Evolutionary conservation across 2,329 filamentous ascomycete genomes (phyloP), one percentile per base, ranked within the genome.

Genomic region (Arachnomyces sp.): DNA sequence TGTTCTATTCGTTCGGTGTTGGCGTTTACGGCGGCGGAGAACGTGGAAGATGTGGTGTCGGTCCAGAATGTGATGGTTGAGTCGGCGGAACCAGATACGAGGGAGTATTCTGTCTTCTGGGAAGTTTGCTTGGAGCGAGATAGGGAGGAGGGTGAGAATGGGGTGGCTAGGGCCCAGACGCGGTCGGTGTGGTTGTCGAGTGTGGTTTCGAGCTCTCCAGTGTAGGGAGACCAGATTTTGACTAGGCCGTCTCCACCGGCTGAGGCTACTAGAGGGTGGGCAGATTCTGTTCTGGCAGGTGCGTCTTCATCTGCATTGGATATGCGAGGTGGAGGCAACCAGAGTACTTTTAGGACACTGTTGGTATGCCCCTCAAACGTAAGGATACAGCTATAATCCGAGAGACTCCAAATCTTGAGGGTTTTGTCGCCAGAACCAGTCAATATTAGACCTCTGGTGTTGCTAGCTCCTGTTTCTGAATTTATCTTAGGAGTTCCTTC

Each of bases 361-460:
- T 96, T 93, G 4, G 88, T 90, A 62, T 98, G 92, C 0, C 92
- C 92, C 63, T 98, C 93, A 41, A 96, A 92, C 0, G 92, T 96
- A 42, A 90, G 74, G 34, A 98, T 69, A 63, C 92, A 98, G 49
- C 80, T 86, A 64, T 95, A 98, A 63, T 94, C 89, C 2, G 82
- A 76, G 46, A 98, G 70, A 58, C 78, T 95, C 93, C 93, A 98
- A 7, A 98, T 74, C 61, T 94, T 93, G 55, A 96, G 77, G 0
- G 87, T 96, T 66, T 95, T 95, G 63, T 98, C 92, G 55, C 90
- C 92, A 51, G 86, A 93, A 28, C 88, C 92, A 0, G 92, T 96
- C 18, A 94, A 74, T 9, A 94, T 71, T 34, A 94, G 73, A 2
- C 90, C 90, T 57, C 86, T 86, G 40, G 78, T 82, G 17, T 68